phyloP scores from a whole-genome alignment of 164 flowering plant genomes.

The Pachysandra terminalis region DNA sequence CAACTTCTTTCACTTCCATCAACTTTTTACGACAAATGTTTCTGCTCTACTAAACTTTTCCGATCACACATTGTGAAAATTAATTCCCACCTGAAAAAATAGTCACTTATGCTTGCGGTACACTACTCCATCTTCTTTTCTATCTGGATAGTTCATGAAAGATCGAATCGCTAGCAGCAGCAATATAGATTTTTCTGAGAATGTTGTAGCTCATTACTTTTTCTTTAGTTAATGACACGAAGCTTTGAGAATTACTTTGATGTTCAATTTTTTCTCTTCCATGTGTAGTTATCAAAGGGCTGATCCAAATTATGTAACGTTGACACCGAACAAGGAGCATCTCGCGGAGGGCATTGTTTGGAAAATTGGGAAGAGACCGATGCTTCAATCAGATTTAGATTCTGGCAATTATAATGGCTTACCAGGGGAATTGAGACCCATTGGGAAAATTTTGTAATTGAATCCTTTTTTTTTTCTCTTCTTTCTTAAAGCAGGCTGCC shows the following conservation, averaged over 20 bases:
- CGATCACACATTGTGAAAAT: no score
- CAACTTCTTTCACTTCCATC: neutral
- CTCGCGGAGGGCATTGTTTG: slow-evolving; percentile 69
- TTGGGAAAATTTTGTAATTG: slow-evolving; percentile 52
- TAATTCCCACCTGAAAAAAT: no score
- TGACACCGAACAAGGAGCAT: slow-evolving; percentile 92
- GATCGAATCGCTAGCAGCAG: no score
- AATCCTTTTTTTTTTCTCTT: neutral
- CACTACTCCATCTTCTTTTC: no score
- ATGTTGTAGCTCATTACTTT: no score
- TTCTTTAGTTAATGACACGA: no score
- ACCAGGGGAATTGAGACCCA: slow-evolving; percentile 78
- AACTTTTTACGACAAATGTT: neutral
- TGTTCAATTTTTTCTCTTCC: neutral
- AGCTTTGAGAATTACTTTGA: no score
- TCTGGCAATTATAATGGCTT: slow-evolving; percentile 59
- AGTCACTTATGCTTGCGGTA: no score
- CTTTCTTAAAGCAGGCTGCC: neutral
- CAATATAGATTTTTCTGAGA: no score
- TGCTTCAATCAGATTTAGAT: slow-evolving; percentile 65
- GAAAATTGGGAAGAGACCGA: slow-evolving; percentile 62
- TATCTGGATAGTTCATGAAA: no score
- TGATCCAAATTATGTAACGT: slow-evolving; percentile 87
- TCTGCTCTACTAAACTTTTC: neutral
- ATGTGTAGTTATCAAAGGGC: slow-evolving; percentile 80